These are phyloP conservation scores for Multifurca ochricompacta DNA, from an alignment of 768 basidiomycete genomes.

Conservation along the genomic window DNA sequence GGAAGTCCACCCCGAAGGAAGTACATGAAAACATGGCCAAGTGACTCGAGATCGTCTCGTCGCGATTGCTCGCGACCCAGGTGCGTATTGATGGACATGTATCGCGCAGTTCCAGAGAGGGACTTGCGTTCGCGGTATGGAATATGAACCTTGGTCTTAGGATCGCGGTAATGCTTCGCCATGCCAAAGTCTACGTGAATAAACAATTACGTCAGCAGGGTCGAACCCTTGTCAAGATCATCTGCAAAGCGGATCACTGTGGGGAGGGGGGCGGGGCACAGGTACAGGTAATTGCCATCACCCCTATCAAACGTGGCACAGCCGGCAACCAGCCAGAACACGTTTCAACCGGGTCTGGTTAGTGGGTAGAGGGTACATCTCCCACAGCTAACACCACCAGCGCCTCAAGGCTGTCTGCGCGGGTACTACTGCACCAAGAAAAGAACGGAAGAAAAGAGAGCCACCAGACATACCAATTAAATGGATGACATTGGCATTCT, in stretches of 20 bases:
- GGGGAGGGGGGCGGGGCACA: too few relatives aligned
- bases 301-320: background rate
- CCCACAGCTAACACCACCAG: background rate
- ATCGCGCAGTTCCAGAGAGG: slow-evolving; percentile 91
- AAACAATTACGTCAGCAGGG: slow-evolving; percentile 16
- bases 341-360: background rate
- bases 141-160: slow-evolving; percentile 95
- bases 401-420: too few relatives aligned
- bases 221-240: background rate
- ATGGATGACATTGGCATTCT: slow-evolving; percentile 81
- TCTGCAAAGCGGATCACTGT: background rate
- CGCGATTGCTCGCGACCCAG: slow-evolving; percentile 91
- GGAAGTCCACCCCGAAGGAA: slow-evolving; percentile 93
- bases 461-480: slow-evolving; percentile 61
- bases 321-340: background rate
- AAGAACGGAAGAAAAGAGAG: background rate
- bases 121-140: slow-evolving; percentile 99
- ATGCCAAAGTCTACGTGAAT: slow-evolving; percentile 81
- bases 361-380: background rate
- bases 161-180: slow-evolving; percentile 99
- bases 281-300: background rate
- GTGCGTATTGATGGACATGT: slow-evolving; percentile 99
- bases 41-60: slow-evolving; percentile 91
- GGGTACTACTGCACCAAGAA: background rate
- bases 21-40: slow-evolving; percentile 99